Evolutionary conservation across 495 filamentous ascomycete genomes (phyloP), one percentile per base, ranked within the genome.

Genomic region (Neurospora tetraspora): DNA sequence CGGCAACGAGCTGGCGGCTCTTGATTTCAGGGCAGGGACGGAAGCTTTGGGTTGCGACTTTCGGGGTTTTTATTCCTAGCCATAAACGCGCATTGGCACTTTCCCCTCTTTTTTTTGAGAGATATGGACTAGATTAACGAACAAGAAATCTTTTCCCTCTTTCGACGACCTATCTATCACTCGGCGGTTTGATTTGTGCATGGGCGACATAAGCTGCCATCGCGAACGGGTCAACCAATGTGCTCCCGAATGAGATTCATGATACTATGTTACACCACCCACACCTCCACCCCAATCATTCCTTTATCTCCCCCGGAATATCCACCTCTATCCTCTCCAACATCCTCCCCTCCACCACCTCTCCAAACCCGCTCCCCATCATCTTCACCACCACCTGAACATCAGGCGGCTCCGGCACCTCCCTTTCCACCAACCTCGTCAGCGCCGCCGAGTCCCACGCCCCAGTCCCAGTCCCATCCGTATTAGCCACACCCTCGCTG

Each of bases 381-480:
- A 78, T 75, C 45, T 80, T 77, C 4, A 85, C 75, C 53, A 86
- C 83, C 10, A 72, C 65, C 1, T 75, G 78, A 12, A 83, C 80
- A 69, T 85, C 81, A 10, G 84, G 83, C 47, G 80, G 45, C 6
- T 70, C 65, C 39, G 78, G 77, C 23, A 69, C 72, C 4, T 74
- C 72, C 61, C 65, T 77, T 31, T 77, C 74, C 34, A 71, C 74
- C 69, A 75, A 36, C 8, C 47, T 36, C 10, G 39, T 71, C 27
- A 78, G 18, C 59, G 65, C 68, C 61, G 69, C 74, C 18, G 74
- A 53, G 34, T 80, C 76, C 78, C 77, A 78, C 7, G 76, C 11
- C 11, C 18, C 42, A 45, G 3, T 43, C 7, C 16, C 40, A 18
- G 3, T 20, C 18, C 42, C 34, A 6, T 71, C 53, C 6, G 53